Evolutionary conservation across 1,139 yeast species (phyloP).

Genomic region (Maudiozyma humilis): DNA sequence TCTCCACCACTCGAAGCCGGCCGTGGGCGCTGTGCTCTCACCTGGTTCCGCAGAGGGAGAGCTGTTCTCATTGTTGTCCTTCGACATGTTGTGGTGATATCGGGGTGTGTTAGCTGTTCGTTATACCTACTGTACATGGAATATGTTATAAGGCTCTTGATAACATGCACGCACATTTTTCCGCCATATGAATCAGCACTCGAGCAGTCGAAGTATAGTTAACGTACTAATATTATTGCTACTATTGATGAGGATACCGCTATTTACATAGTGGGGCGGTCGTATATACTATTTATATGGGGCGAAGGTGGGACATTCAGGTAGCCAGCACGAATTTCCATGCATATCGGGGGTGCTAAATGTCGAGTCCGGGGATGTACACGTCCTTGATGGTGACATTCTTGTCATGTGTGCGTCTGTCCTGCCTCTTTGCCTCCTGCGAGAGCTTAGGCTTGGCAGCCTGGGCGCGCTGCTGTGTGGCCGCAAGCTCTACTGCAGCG

Average conservation of each 20-base stretch:
- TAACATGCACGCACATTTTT: no score
- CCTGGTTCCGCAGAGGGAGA: background rate
- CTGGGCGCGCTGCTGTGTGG: background rate
- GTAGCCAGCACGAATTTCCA: background rate
- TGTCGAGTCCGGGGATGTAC: conserved; percentile 23
- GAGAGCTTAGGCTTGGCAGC: conserved; percentile 1
- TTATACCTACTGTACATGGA: no score
- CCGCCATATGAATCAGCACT: no score
- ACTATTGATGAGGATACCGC: background rate
- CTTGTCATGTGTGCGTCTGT: conserved; percentile 10
- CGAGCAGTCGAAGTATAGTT: no score
- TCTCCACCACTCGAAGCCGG: conserved; percentile 77
- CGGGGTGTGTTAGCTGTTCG: no score
- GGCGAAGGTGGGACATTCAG: background rate
- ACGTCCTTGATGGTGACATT: conserved; percentile 20
- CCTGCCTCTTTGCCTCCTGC: conserved; percentile 6
- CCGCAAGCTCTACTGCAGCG: conserved; percentile 4
- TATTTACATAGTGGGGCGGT: conserved; percentile 1
- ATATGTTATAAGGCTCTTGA: no score
- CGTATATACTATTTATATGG: background rate
- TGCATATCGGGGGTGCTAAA: background rate
- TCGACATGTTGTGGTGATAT: background rate
- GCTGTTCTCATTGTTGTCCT: background rate
- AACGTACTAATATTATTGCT: background rate
- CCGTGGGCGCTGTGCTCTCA: conserved; percentile 7